Conservation (phyloP, 495 filamentous ascomycete genomes). For the Rostrohypoxylon terebratum region DNA sequence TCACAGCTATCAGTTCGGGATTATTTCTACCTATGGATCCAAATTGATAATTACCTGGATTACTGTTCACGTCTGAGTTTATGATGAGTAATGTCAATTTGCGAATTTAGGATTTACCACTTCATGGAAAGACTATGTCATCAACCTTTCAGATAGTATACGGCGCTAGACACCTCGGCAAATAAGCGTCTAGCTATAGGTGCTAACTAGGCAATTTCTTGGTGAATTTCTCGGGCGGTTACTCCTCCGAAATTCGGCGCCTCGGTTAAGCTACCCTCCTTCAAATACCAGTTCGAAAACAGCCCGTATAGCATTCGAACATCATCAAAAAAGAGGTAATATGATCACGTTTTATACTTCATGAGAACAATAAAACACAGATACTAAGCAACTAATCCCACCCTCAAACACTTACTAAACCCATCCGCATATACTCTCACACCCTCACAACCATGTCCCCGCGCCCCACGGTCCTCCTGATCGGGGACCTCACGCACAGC, state of each 20-base stretch:
- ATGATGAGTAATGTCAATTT: too few species aligned
- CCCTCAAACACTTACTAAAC: too few species aligned
- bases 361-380: neutral
- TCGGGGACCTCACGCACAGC: constrained; percentile 70
- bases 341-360: neutral
- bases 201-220: too few species aligned
- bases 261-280: constrained; percentile 24
- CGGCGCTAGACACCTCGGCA: neutral
- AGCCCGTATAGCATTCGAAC: neutral
- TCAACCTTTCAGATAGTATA: too few species aligned
- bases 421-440: too few species aligned
- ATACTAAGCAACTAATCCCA: neutral
- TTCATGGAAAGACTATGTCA: too few species aligned
- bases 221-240: neutral
- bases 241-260: constrained; percentile 36
- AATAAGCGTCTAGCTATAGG: neutral
- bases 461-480: constrained; percentile 62
- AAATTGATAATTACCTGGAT: too few species aligned
- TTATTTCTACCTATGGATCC: too few species aligned
- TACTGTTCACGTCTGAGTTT: too few species aligned
- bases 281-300: neutral
- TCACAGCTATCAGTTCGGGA: too few species aligned
- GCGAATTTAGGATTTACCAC: too few species aligned
- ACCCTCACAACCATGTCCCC: neutral
- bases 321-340: neutral